phyloP scores from a whole-genome alignment of 2,329 filamentous ascomycete species.

The Colletotrichum shisoi region DNA sequence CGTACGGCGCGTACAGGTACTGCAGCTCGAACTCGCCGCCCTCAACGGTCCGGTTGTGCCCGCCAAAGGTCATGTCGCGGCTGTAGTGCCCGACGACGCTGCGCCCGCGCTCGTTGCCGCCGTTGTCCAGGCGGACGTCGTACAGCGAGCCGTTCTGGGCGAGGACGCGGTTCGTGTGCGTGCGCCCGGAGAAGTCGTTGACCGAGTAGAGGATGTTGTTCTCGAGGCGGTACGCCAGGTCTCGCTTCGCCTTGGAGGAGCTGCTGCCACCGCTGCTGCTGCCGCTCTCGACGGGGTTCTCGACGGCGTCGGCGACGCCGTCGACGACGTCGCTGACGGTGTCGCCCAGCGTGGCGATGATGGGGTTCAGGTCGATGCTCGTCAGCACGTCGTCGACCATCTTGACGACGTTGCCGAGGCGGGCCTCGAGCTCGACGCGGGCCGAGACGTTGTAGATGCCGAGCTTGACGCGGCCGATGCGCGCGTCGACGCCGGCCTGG shows the following conservation, averaged over 20 bases:
- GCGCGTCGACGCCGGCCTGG: conserved; percentile 67
- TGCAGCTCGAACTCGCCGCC: conserved; percentile 60
- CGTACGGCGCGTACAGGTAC: conserved; percentile 62
- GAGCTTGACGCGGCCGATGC: conserved; percentile 64
- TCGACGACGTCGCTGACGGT: conserved; percentile 59
- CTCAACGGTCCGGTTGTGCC: conserved; percentile 58
- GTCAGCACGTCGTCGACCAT: conserved; percentile 67
- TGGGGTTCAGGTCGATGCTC: conserved; percentile 67
- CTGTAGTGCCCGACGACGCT: conserved; percentile 59
- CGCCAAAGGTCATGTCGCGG: conserved; percentile 63
- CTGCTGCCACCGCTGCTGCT: conserved; percentile 26
- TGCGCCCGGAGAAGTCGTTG: conserved; percentile 66
- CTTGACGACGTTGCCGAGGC: conserved; percentile 65
- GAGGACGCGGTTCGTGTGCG: conserved; percentile 64
- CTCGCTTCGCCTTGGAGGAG: conserved; percentile 40
- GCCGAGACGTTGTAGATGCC: conserved; percentile 66
- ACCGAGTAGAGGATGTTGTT: conserved; percentile 68
- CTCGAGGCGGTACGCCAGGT: conserved; percentile 56
- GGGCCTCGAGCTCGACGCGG: conserved; percentile 66
- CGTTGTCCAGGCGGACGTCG: conserved; percentile 63
- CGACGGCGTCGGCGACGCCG: conserved; percentile 37
- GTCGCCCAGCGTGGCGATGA: conserved; percentile 63
- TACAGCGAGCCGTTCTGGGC: conserved; percentile 63
- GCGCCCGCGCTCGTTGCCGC: conserved; percentile 56
- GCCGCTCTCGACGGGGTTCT: conserved; percentile 35